Base-by-base conservation (phyloP, 305 asterid species). In the Andrographis paniculata region DNA sequence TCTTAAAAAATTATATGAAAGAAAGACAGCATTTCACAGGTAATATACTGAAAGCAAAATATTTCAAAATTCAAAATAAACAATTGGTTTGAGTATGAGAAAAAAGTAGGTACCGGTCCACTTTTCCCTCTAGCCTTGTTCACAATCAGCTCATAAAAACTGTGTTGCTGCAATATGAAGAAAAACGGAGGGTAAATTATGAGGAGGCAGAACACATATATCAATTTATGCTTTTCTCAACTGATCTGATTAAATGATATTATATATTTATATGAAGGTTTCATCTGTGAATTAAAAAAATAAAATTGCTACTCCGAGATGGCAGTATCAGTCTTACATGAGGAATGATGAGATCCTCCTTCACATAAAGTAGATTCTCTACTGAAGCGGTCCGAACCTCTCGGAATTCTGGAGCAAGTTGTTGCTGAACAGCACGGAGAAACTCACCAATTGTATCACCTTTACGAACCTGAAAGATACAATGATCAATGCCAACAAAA, bases 101-200 rank as follows among this genome's bases (percentile, higher is more conserved):
- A 14, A n/a, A 17, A 13, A 2, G 48, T 63, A 62, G 41, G 61
- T 84, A 88, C 97, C 96, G 98, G 98, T 55, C 98, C 98, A 78
- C 98, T 89, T 74, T 89, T 89, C 56, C 98, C 98, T 66, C 98
- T 68, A n/a, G 98, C 98, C 73, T 89, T 89, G 76, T 85, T 85
- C 67, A 83, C 77, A 55, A 89, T 89, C 69, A 89, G 82, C 78
- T 89, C 98, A 41, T 89, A 86, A 78, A 89, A 89, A 68, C 88
- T 82, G 82, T 89, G 94, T 74, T 85, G 98, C 97, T 88, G 85
- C 62, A 70, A 23, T 42, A 73, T 18, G 38, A 50, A 54, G 60
- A 15, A 42, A 67, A 48, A 16, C 8, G 39, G 42, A 7, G 12
- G 17, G 8, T 31, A 37, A 45, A 53, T 23, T 21, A 43, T 48